phyloP scores from a whole-genome alignment of 768 basidiomycete species.

The Termitomyces sp. region DNA sequence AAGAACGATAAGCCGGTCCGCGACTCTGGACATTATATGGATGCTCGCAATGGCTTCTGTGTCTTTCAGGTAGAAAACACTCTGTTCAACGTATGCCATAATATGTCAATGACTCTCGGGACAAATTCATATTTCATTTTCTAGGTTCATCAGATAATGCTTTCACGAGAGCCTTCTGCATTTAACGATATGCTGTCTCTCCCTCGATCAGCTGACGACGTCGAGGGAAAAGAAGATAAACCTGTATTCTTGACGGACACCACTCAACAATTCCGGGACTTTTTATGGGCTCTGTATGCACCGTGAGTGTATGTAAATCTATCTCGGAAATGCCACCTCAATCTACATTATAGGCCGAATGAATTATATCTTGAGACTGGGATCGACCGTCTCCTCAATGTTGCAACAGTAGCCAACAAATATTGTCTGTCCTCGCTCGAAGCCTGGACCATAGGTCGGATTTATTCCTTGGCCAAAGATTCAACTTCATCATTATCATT shows the following conservation, averaged over 20 bases:
- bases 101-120: neutral
- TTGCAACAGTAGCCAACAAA: constrained; percentile 42
- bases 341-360: constrained; percentile 23
- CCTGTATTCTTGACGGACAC: constrained; percentile 37
- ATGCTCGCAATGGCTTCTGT: constrained; percentile 43
- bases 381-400: constrained; percentile 38
- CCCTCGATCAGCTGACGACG: constrained; percentile 18
- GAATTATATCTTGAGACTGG: constrained; percentile 30
- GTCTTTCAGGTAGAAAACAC: constrained; percentile 56
- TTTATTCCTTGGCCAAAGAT: constrained; percentile 29
- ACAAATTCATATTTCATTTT: neutral
- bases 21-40: constrained; percentile 29
- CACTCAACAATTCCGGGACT: constrained; percentile 39
- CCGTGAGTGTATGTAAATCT: constrained; percentile 26
- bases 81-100: constrained; percentile 50
- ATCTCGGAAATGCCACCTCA: neutral
- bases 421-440: constrained; percentile 42
- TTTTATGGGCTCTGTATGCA: constrained; percentile 45
- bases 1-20: constrained; percentile 14
- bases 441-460: constrained; percentile 35
- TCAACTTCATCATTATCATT: constrained; percentile 21
- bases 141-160: constrained; percentile 40
- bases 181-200: constrained; percentile 38
- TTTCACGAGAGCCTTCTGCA: constrained; percentile 36
- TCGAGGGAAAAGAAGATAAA: constrained; percentile 24